Evolutionary conservation across 805 yeast genomes (phyloP), one percentile per base, ranked within the genome.

Genomic region (Yarrowia sp.): DNA sequence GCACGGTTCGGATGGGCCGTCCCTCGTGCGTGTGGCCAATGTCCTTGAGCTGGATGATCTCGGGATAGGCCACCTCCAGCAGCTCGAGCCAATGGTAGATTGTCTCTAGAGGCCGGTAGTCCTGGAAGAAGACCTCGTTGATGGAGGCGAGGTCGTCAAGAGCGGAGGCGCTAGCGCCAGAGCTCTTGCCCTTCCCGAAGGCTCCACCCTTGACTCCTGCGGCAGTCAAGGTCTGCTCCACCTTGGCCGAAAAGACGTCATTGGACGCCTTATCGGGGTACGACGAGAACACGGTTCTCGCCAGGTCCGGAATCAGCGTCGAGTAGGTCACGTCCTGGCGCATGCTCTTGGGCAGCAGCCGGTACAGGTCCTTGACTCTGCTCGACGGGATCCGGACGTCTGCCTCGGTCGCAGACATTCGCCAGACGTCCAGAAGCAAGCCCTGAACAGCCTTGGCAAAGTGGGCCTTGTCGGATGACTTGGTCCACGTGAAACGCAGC

Each of bases 11-110:
- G 71, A 87, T 81, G 32, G 84, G 85, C 64, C 95, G 79, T 6
- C 90, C 90, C 75, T 91, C 96, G 71, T 75, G 84, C 0, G 96
- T 89, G 65, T 80, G 80, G 1, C 97, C 98, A 14, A 90, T 83
- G 70, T 81, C 78, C 72, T 88, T 91, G 15, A 89, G 73, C 3
- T 74, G 75, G n/a, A 90, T 81, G 8, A 87, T 45, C n/a, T 50
- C 81, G 0, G 96, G 90, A 73, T 82, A 89, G 1, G 89, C 81
- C 64, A 81, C 80, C 66, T 80, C 78, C 18, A 91, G 71, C 22
- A 86, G 69, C 51, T 84, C 87, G 68, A 87, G 78, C 96, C 96
- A 90, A 0, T 86, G 77, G 70, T 89, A 81, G 17, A 92, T 86
- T 4, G 90, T 82, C 35, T 83, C 82, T 66, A 90, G 76, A 35